phyloP scores from a whole-genome alignment of 768 basidiomycete genomes.

The Antrodiella citrinella region DNA sequence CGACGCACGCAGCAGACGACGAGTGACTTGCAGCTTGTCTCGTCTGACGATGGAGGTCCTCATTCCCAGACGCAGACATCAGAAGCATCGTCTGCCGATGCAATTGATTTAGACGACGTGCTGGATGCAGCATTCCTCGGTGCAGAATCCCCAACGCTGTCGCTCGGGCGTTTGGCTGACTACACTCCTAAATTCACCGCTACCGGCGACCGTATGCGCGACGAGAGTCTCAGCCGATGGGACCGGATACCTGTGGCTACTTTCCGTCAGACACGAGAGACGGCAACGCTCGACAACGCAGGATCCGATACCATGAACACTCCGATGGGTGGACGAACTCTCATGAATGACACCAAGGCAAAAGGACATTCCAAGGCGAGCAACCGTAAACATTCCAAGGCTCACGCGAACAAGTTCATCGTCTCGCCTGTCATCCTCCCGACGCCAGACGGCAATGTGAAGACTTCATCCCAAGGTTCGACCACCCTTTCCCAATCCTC shows the following conservation, averaged over 20 bases:
- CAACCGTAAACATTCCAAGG: neutral
- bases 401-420: constrained; percentile 22
- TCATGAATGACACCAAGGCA: constrained; percentile 25
- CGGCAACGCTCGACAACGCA: constrained; percentile 8
- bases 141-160: constrained; percentile 15
- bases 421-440: constrained; percentile 49
- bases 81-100: constrained; percentile 31
- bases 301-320: constrained; percentile 7
- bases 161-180: constrained; percentile 5
- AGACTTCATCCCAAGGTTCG: constrained; percentile 17
- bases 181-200: neutral
- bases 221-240: constrained; percentile 57
- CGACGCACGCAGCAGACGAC: neutral
- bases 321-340: constrained; percentile 13
- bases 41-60: constrained; percentile 28
- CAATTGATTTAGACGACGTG: constrained; percentile 67
- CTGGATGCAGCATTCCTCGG: constrained; percentile 68
- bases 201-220: constrained; percentile 24
- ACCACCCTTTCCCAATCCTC: neutral
- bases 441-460: constrained; percentile 50
- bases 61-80: constrained; percentile 22
- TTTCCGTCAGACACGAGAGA: constrained; percentile 51
- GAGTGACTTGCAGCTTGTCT: constrained; percentile 13
- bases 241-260: constrained; percentile 66
- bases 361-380: constrained; percentile 13